Evolutionary conservation across 805 yeast species (phyloP).

Genomic region (Brettanomyces sp.): DNA sequence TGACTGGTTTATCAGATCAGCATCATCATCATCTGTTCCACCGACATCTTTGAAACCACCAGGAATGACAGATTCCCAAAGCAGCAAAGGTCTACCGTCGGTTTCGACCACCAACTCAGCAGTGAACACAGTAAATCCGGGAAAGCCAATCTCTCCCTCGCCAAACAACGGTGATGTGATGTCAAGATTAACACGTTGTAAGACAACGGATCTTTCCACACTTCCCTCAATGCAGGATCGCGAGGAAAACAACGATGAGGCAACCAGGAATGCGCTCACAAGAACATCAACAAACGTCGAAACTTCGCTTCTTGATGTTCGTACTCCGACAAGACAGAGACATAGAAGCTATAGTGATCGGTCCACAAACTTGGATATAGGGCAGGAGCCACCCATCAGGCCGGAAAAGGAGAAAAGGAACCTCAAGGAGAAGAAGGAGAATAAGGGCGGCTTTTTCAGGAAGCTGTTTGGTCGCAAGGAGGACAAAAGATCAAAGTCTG

Average conservation of each 20-base stretch:
- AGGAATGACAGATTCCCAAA: slow-evolving; percentile 14
- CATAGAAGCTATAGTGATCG: background rate
- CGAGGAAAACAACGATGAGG: slow-evolving; percentile 6
- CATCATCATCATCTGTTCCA: slow-evolving; percentile 1
- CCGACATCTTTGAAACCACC: slow-evolving; percentile 19
- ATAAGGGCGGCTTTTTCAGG: slow-evolving; percentile 11
- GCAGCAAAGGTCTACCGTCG: slow-evolving; percentile 20
- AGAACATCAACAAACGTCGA: slow-evolving; percentile 23
- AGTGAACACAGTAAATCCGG: slow-evolving; percentile 1
- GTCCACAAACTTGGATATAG: slow-evolving; percentile 1
- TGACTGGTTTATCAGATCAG: slow-evolving; percentile 22
- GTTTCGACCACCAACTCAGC: slow-evolving; percentile 12
- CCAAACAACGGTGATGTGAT: slow-evolving; percentile 4
- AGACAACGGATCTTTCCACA: slow-evolving; percentile 15
- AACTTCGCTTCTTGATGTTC: slow-evolving; percentile 7
- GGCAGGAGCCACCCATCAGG: background rate
- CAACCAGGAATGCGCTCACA: slow-evolving; percentile 7
- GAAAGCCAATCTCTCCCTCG: slow-evolving; percentile 6
- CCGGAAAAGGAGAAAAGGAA: background rate
- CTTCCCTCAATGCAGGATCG: background rate
- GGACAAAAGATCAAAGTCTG: too few species aligned
- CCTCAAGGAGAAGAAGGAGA: slow-evolving; percentile 7
- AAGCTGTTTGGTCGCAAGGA: slow-evolving; percentile 4
- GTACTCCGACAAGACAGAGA: background rate
- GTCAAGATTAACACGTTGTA: slow-evolving; percentile 14